Evolutionary conservation across 768 basidiomycete species (phyloP).

Genomic region (Obba rivulosa): DNA sequence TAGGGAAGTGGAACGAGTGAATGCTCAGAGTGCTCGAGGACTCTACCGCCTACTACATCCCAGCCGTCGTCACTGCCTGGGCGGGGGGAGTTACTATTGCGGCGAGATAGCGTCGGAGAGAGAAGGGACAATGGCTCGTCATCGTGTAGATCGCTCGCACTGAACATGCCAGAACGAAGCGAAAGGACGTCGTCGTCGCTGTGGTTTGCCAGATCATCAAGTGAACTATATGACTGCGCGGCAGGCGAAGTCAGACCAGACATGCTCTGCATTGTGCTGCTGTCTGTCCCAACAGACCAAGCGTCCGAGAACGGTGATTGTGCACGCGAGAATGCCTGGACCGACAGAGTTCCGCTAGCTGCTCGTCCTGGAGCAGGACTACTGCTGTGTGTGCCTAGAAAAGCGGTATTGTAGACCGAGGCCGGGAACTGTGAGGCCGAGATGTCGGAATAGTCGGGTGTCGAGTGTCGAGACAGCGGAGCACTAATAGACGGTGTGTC

Average conservation of each 20-base stretch:
- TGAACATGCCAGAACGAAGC: constrained; percentile 23
- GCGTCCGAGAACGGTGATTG: constrained; percentile 20
- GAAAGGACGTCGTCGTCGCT: constrained; percentile 19
- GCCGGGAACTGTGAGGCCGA: constrained; percentile 4
- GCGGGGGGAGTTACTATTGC: no score
- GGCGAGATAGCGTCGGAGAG: no score
- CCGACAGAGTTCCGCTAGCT: background rate
- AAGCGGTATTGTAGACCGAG: constrained; percentile 15
- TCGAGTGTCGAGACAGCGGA: constrained; percentile 1
- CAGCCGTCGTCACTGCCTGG: no score
- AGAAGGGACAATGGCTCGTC: no score
- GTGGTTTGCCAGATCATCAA: constrained; percentile 13
- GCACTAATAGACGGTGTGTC: background rate
- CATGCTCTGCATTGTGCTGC: constrained; percentile 1
- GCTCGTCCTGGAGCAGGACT: background rate
- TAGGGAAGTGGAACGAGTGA: no score
- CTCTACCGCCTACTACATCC: no score
- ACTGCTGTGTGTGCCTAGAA: constrained; percentile 6
- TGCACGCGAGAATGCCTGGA: constrained; percentile 4
- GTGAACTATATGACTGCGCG: constrained; percentile 13
- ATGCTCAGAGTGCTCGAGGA: background rate
- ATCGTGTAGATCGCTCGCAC: constrained; percentile 4
- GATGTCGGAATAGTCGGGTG: constrained; percentile 4
- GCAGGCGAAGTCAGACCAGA: constrained; percentile 10
- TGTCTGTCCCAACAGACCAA: constrained; percentile 11